A percentile compares a stretch with the other conserved stretches of the same genome.
These are phyloP conservation scores for Fusarium sterilihyphosum DNA, from an alignment of 2,329 filamentous ascomycete species.

Conservation along the genomic window DNA sequence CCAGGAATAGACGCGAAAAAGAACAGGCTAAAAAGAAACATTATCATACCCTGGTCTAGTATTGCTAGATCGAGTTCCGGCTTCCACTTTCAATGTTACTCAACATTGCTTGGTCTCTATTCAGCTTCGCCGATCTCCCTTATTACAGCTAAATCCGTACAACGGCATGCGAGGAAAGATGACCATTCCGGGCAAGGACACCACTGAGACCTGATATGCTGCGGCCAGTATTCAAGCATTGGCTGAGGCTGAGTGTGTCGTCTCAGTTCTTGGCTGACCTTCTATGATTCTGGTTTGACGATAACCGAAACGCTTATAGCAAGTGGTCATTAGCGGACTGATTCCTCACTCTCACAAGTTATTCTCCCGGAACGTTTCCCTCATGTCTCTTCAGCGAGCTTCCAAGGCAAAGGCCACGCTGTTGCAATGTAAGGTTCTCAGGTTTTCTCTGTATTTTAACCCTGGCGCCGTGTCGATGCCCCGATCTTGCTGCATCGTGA, in stretches of 20 bases:
- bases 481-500: background rate
- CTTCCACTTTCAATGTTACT: conserved; percentile 19
- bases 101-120: conserved; percentile 4
- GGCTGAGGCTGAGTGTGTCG: background rate
- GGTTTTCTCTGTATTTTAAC: background rate
- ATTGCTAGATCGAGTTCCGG: conserved; percentile 11
- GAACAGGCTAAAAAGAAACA: conserved; percentile 23
- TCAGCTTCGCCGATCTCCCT: conserved; percentile 36
- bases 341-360: background rate
- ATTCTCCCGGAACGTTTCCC: background rate
- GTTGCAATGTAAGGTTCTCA: background rate
- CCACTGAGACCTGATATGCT: background rate
- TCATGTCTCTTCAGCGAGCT: conserved; percentile 4
- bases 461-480: background rate
- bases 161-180: conserved; percentile 25
- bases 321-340: background rate
- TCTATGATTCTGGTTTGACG: conserved; percentile 12
- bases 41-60: conserved; percentile 19
- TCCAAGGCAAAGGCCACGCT: background rate
- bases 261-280: background rate
- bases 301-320: conserved; percentile 1
- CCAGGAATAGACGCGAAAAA: background rate
- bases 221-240: background rate
- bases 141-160: conserved; percentile 39
- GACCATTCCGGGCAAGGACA: conserved; percentile 23